Evolutionary conservation across 495 filamentous ascomycete genomes (phyloP), one percentile per base, ranked within the genome.

Genomic region (Penicillium salamii): DNA sequence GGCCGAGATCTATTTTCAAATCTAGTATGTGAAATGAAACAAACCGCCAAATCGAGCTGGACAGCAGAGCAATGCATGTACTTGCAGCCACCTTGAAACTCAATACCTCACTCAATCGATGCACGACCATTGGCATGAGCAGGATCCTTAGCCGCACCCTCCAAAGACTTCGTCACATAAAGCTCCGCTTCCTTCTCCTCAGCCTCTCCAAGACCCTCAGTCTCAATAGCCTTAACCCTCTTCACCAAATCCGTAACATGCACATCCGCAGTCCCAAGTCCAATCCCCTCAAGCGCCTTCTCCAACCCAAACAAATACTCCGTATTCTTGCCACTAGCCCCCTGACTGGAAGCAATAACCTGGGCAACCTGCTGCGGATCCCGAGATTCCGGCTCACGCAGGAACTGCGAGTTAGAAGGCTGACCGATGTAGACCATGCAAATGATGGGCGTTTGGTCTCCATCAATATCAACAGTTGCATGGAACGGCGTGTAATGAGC

Each of bases 401-500:
- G 74, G 65, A 99, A 99, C 61, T 97, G 95, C 40, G 91, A 89
- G 59, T 99, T 99, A 13, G 80, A 78, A 0, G 95, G 95, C 3
- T 92, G 88, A 9, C 95, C 95, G 63, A 99, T 97, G 65, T 99
- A 99, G 0, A 97, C 89, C 53, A 96, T 74, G 55, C 79, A 83
- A 5, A 64, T 68, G 37, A 83, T 77, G 7, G 75, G 68, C 11
- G 60, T 49, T 23, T 39, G 37, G 11, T 50, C 21, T 42, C 15
- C 32, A 7, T 28, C 15, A 9, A 35, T 4, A 19, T 42, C 2
- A 21, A 39, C 3, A 29, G 78, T 72, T 8, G 87, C 79, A 61
- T 88, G 74, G 67, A 96, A 96, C 1, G 84, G 82, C 17, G 89
- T 91, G 67, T 89, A 89, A 62, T 95, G 89, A 53, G 93, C 90